Base-by-base conservation (phyloP, 306 rosid species). In the Quillaja saponaria region DNA sequence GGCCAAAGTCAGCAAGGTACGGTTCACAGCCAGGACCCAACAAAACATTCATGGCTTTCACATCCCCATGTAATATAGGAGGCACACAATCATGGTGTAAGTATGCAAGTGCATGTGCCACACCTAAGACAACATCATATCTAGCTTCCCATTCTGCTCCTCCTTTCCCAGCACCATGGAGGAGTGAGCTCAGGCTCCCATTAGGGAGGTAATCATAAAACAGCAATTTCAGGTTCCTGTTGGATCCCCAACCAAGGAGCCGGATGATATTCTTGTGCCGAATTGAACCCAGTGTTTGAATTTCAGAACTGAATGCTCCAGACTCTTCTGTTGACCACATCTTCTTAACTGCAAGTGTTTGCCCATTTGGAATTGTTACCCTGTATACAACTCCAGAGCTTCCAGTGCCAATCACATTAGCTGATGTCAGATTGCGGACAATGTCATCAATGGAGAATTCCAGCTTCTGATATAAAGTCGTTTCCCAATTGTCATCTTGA, bases 81-180 rank as follows among this genome's bases (percentile, higher is more conserved):
- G 97, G 97, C 66, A 80, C 80, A 68, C 96, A 83, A 44, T 91
- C 97, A 77, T 87, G 91, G 68, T 91, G 97, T 62, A 91, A 71
- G 75, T 83, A 91, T 7, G 89, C 68, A 19, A 91, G 85, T 8
- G 97, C 96, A 60, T 91, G 82, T 9, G 89, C 97, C 52, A 91
- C 64, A 6, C 96, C 95, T 37, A 87, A 4, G 11, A 87, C 61
- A 15, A 82, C 39, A 19, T 83, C 87, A 48, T 76, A 87, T 68
- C 96, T 81, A 8, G 77, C 56, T 34, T 87, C 91, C 97, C 97
- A 91, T 20, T 91, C 97, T 41, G 74, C 82, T 56, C 66, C 78
- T 34, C 76, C 80, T 33, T 83, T 84, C 33, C 74, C 80, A 15
- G 77, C 78, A 13, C 95, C 96, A 71, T 83, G 95, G 42, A 91